These are phyloP conservation scores for Nadsonia starkeyi-henricii DNA, from an alignment of 1,139 yeast genomes.

Conservation along the genomic window DNA sequence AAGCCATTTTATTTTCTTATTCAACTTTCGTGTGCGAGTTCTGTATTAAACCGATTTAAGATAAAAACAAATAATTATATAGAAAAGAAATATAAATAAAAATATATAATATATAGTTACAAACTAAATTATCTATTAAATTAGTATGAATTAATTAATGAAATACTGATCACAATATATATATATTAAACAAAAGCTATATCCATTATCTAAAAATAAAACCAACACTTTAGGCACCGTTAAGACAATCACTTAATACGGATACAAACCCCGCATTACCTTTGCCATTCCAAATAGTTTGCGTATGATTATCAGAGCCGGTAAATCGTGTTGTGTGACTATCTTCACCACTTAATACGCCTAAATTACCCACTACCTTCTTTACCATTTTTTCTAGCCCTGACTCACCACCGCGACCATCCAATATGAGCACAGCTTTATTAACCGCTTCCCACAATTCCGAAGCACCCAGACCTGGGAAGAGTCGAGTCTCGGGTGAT, in stretches of 20 bases:
- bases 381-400: background rate
- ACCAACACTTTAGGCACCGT: background rate
- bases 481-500: background rate
- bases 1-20: too few relatives aligned
- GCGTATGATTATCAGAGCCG: background rate
- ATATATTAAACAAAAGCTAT: too few relatives aligned
- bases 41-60: too few relatives aligned
- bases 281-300: background rate
- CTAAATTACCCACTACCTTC: background rate
- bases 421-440: background rate
- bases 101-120: too few relatives aligned
- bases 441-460: background rate
- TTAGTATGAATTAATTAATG: too few relatives aligned
- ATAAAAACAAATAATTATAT: too few relatives aligned
- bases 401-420: background rate
- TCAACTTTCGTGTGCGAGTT: too few relatives aligned
- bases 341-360: background rate
- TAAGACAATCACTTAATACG: background rate
- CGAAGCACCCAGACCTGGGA: background rate
- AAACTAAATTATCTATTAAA: too few relatives aligned
- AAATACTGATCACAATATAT: too few relatives aligned
- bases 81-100: too few relatives aligned
- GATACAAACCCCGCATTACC: background rate
- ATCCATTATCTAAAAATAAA: too few relatives aligned
- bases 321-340: background rate